phyloP scores from a whole-genome alignment of 2,329 filamentous ascomycete genomes.

The Fusarium compactum region DNA sequence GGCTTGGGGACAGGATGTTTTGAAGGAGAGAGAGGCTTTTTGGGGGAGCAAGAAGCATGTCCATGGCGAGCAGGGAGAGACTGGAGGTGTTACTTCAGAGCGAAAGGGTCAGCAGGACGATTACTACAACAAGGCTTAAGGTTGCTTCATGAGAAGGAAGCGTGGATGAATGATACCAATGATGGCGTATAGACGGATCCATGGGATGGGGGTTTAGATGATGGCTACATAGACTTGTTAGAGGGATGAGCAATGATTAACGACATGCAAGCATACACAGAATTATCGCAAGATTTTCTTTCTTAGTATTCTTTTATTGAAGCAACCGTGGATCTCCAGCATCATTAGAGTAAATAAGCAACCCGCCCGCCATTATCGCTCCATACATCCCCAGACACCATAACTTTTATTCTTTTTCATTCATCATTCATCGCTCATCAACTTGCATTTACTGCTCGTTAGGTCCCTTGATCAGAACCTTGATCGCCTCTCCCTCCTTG shows the following conservation, averaged over 20 bases:
- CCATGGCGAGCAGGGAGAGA: slow-evolving; percentile 59
- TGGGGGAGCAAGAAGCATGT: slow-evolving; percentile 70
- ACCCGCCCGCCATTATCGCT: slow-evolving; percentile 1
- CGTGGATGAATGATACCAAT: slow-evolving; percentile 31
- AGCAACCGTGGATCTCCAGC: background rate
- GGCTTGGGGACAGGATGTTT: slow-evolving; percentile 80
- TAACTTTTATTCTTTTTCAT: slow-evolving; percentile 20
- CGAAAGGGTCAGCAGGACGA: slow-evolving; percentile 59
- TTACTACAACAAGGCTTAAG: slow-evolving; percentile 59
- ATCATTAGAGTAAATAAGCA: background rate
- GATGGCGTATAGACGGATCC: slow-evolving; percentile 19
- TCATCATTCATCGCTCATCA: slow-evolving; percentile 16
- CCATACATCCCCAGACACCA: slow-evolving; percentile 10
- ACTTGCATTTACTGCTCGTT: slow-evolving; percentile 63
- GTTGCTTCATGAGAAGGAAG: background rate
- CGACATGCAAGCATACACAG: background rate
- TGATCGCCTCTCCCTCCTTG: slow-evolving; percentile 82
- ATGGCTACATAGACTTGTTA: slow-evolving; percentile 17
- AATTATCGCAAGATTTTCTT: background rate
- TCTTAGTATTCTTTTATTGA: background rate
- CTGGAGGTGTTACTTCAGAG: slow-evolving; percentile 53
- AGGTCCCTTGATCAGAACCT: slow-evolving; percentile 75
- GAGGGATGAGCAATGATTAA: slow-evolving; percentile 15
- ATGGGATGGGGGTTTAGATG: slow-evolving; percentile 12
- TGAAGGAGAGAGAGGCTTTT: slow-evolving; percentile 79